Evolutionary conservation across 306 rosid species (phyloP).

Genomic region (Dalbergia cochinchinensis): DNA sequence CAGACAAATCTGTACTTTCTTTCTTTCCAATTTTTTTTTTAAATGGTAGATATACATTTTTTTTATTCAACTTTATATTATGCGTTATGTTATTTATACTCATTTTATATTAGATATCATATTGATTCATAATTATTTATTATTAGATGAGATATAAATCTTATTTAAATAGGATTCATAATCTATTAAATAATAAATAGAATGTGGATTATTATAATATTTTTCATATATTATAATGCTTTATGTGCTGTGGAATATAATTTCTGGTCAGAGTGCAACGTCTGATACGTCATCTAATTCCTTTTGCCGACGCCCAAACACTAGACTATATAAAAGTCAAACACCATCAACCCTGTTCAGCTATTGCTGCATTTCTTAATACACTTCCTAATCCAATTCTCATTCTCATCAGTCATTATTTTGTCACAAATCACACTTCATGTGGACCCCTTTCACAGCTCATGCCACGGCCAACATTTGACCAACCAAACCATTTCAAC

Average conservation of each 20-base stretch:
- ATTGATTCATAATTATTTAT: too few relatives aligned
- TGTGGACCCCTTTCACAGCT: slow-evolving; percentile 40
- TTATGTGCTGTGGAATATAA: not conserved
- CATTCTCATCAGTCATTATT: slow-evolving; percentile 22
- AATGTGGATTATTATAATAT: too few relatives aligned
- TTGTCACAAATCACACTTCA: not conserved
- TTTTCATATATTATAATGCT: not conserved
- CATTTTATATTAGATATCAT: too few relatives aligned
- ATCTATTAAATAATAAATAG: too few relatives aligned
- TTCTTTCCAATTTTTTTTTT: not conserved
- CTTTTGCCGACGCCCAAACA: slow-evolving; percentile 12
- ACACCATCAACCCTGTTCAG: slow-evolving; percentile 36
- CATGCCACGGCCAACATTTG: slow-evolving; percentile 23
- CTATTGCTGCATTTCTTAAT: slow-evolving; percentile 33
- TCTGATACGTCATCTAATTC: slow-evolving; percentile 52
- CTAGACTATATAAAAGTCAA: slow-evolving; percentile 36
- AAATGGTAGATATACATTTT: not conserved
- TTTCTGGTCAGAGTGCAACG: slow-evolving; percentile 53
- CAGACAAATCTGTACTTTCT: not conserved
- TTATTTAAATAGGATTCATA: too few relatives aligned
- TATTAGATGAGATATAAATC: too few relatives aligned
- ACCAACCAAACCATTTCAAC: slow-evolving; percentile 21
- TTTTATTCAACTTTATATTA: not conserved
- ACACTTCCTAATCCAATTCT: slow-evolving; percentile 14
- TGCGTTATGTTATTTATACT: too few relatives aligned